Percentiles rank a stretch among this genome's conserved stretches.
These are phyloP conservation scores for Colletotrichum abscissum DNA, from an alignment of 2,329 filamentous ascomycete genomes.

Conservation along the genomic window DNA sequence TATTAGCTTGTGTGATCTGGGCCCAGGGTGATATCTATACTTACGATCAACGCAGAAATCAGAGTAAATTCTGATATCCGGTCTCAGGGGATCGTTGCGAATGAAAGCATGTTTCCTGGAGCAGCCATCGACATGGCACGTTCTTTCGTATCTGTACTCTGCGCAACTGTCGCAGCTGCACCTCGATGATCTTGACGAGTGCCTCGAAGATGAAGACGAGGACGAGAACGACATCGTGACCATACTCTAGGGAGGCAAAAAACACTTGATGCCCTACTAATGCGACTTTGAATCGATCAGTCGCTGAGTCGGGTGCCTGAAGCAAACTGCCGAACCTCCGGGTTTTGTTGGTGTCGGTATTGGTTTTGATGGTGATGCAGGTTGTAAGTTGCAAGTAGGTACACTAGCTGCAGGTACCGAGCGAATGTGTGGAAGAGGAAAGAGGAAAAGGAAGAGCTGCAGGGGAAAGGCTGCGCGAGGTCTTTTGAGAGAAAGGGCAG, in stretches of 20 bases:
- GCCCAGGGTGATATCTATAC: neutral
- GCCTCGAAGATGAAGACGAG: neutral
- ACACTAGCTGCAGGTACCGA: neutral
- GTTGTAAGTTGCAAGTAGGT: neutral
- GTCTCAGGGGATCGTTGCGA: conserved; percentile 2
- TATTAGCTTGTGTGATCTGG: neutral
- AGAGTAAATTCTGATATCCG: conserved; percentile 23
- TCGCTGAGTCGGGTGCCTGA: neutral
- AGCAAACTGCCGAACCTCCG: neutral
- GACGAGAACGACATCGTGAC: neutral
- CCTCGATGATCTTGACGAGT: neutral
- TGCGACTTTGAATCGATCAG: neutral
- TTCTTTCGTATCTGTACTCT: conserved; percentile 8
- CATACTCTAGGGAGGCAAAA: neutral
- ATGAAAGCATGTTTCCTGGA: conserved; percentile 31
- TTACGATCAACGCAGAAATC: conserved; percentile 31
- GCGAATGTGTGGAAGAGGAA: neutral
- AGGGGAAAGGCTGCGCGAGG: neutral
- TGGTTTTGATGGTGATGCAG: neutral
- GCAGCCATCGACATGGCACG: conserved; percentile 24
- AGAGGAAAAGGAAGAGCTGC: neutral
- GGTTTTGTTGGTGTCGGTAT: neutral
- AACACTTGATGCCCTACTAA: neutral
- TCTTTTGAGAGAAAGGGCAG: neutral
- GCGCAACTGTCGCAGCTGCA: conserved; percentile 1